phyloP scores from a whole-genome alignment of 1,284 basidiomycete species.

The Ustilago esculenta region DNA sequence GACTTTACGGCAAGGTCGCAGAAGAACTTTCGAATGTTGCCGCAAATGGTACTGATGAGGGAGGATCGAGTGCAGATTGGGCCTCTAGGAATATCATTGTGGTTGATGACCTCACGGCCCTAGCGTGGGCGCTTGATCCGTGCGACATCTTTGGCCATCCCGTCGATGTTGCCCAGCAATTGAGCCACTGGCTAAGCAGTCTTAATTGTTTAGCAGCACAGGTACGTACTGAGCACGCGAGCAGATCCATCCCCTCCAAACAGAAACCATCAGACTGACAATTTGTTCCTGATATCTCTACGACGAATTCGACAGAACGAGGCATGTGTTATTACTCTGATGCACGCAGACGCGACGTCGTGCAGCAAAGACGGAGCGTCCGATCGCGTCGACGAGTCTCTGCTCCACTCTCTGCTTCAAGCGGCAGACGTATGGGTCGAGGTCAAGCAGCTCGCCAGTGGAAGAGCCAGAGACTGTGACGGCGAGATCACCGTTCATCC shows the following conservation, averaged over 20 bases:
- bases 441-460: slow-evolving; percentile 49
- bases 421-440: slow-evolving; percentile 50
- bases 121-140: slow-evolving; percentile 37
- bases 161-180: slow-evolving; percentile 8
- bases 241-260: too few relatives aligned
- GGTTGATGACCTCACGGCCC: slow-evolving; percentile 42
- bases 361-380: slow-evolving; percentile 37
- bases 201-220: slow-evolving; percentile 26
- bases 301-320: slow-evolving; percentile 1
- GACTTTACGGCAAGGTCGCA: slow-evolving; percentile 9
- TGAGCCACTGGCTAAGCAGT: slow-evolving; percentile 33
- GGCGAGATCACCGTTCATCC: slow-evolving; percentile 53
- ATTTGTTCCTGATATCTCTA: neutral
- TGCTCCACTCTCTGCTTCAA: slow-evolving; percentile 23
- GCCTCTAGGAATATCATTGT: slow-evolving; percentile 25
- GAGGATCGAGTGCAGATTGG: slow-evolving; percentile 3
- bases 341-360: slow-evolving; percentile 47
- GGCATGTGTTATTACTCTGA: slow-evolving; percentile 41
- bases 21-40: slow-evolving; percentile 2
- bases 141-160: slow-evolving; percentile 4
- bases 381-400: slow-evolving; percentile 32
- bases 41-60: neutral
- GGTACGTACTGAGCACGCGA: too few relatives aligned
- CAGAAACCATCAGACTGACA: too few relatives aligned
- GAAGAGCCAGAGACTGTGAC: slow-evolving; percentile 51